A percentile compares a stretch with the other conserved stretches of the same genome.
These are phyloP conservation scores for Colletotrichum lentis DNA, from an alignment of 2,329 filamentous ascomycete genomes.

Conservation along the genomic window DNA sequence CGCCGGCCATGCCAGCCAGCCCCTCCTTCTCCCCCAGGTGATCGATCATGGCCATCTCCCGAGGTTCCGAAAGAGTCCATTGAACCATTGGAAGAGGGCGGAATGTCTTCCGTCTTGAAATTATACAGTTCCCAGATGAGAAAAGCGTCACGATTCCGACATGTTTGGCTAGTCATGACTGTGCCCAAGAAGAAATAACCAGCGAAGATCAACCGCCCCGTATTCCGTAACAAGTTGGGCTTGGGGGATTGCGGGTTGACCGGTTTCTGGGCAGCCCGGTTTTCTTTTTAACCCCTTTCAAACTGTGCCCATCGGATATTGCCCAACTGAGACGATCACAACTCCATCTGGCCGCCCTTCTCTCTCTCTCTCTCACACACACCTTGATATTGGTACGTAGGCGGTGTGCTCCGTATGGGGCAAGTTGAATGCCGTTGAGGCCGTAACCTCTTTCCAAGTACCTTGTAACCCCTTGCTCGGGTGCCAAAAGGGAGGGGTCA, in stretches of 20 bases:
- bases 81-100: background rate
- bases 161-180: slow-evolving; percentile 11
- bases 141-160: background rate
- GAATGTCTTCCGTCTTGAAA: slow-evolving; percentile 7
- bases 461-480: background rate
- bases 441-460: no score
- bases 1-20: background rate
- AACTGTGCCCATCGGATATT: background rate
- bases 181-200: background rate
- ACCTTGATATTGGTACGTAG: background rate
- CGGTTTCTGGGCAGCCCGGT: background rate
- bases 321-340: background rate
- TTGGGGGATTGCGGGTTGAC: background rate
- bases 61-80: background rate
- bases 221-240: background rate
- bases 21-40: background rate
- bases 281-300: background rate
- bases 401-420: background rate
- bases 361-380: no score
- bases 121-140: background rate
- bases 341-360: background rate
- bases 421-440: no score
- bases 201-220: background rate
- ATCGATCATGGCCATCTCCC: slow-evolving; percentile 5
- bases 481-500: background rate